Evolutionary conservation across 352 stramenopile genomes (phyloP), one percentile per base, ranked within the genome.

Genomic region (Globisporangium emineosum): DNA sequence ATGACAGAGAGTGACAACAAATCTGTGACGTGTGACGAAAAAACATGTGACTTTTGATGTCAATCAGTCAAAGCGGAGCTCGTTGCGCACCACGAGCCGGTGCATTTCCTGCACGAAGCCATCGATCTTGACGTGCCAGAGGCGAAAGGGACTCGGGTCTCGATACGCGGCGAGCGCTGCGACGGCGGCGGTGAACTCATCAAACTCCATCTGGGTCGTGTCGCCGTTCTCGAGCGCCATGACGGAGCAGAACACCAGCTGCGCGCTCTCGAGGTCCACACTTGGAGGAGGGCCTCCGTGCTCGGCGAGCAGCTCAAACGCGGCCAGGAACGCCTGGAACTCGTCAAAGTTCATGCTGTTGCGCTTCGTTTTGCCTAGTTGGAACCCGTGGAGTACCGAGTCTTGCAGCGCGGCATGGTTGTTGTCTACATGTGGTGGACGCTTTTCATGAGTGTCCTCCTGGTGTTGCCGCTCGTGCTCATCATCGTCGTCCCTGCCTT

Each of bases 161-260:
- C 73, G 50, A 25, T 80, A 62, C 25, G 71, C 68, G 6, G 81
- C 77, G 15, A 90, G 73, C 23, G 79, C 79, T 1, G 78, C 72
- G 12, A 85, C 57, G 5, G 77, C 77, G 3, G 72, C 64, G 2
- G 76, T 52, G 40, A 90, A 90, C 50, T 90, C 81, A 52, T 86
- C 76, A 42, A 89, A 87, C 53, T 90, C 81, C 32, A 90, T 77
- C 57, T 77, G 74, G 2, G 69, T 58, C 4, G 67, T 67, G 65
- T 88, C 81, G 49, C 74, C 71, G 51, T 83, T 85, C 25, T 88
- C 78, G 10, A 85, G 65, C 12, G 70, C 50, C 77, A 90, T 85
- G 17, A 79, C 76, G 0, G 70, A 69, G 6, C 60, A 65, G 55
- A 90, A 90, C 0, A 90, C 42, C 3, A 72, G 66, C 5, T 69